Base-by-base conservation (phyloP, 129 eudicot species). In the Flaveria robusta region DNA sequence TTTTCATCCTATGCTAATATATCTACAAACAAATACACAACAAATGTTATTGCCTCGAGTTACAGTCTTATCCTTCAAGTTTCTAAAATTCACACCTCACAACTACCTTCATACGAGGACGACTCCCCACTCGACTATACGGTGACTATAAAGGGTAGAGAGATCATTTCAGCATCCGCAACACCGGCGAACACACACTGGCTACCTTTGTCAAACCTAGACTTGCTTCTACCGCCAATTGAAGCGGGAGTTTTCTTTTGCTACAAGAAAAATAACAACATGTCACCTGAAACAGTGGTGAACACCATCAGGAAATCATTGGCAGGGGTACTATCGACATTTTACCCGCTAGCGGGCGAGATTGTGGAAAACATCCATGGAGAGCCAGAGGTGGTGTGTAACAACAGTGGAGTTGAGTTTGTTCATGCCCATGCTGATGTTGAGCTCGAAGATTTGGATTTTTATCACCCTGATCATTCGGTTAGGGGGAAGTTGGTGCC, bases 401-500 rank as follows among this genome's bases (percentile, higher is more conserved):
- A 62, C 42, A 62, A 62, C 19, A 62, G 11, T 13, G 67, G 67
- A 11, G 67, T 62, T 6, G 67, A 62, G 7, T 62, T 62, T 62
- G 42, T 62, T 62, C 42, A 27, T 62, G 42, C 67, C 0, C 42
- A 62, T 62, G 42, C 67, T 12, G 67, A 62, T 14, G 67, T 27
- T 19, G 67, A 62, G 67, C 42, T 62, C 0, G 15, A 27, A 62
- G 67, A 62, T 0, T 62, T 62, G 20, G 67, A 62, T 62, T 62
- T 62, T 26, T 23, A 62, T 62, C 67, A 26, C 4, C 83, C 90
- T 0, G 88, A 85, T 9, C 75, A 24, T 3, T 72, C 73, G 2
- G 74, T 87, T 16, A 70, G 76, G 20, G 83, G 76, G 14, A 83
- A 87, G 31, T 76, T 89, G 60, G 86, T 87, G 1, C 92, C 96